Base-by-base conservation (phyloP, 139 green algal species). In the Ettlia oleoabundans region DNA sequence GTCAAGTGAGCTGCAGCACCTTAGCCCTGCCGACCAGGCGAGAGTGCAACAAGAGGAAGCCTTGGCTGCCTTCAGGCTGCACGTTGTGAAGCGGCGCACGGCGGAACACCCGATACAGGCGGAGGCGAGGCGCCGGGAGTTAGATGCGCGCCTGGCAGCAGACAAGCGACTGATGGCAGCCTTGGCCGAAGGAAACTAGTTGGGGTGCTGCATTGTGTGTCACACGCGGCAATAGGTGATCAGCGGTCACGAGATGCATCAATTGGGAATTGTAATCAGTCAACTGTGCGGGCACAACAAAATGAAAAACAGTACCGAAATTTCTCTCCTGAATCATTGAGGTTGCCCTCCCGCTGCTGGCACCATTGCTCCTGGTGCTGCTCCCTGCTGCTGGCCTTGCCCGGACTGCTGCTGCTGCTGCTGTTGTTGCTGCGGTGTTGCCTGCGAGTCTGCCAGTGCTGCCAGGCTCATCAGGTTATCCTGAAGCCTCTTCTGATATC, bases 401-500 rank as follows among this genome's bases (percentile, higher is more conserved):
- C 47, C 47, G 10, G 47, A 15, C 47, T 58, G 47, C 47, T 18
- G 13, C 37, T 52, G 58, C 37, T 22, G 51, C 52, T 30, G n/a
- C 22, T 38, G 40, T 32, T 52, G 61, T 62, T 82, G 77, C 43
- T 65, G 47, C 33, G 77, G 77, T 24, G 52, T 40, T 3, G 77
- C 77, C 32, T 82, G 77, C 26, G 77, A 58, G 33, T 82, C 77
- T 30, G 77, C 77, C 63, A 82, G 65, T 21, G 77, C 30, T 5
- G 77, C 77, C 47, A 82, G 77, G 33, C n/a, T 82, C 33, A 82
- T 43, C 62, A 82, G 43, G 43, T 82, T 82, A 10, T 82, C 33
- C 38, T 82, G 77, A 32, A 82, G 65, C n/a, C 66, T 47, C 30
- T 82, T 71, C 64, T 82, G 77, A 38, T 82, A 82, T 42, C 77